These are phyloP conservation scores for Botrytis cinerea DNA, from an alignment of 2,329 filamentous ascomycete species.

Conservation along the genomic window DNA sequence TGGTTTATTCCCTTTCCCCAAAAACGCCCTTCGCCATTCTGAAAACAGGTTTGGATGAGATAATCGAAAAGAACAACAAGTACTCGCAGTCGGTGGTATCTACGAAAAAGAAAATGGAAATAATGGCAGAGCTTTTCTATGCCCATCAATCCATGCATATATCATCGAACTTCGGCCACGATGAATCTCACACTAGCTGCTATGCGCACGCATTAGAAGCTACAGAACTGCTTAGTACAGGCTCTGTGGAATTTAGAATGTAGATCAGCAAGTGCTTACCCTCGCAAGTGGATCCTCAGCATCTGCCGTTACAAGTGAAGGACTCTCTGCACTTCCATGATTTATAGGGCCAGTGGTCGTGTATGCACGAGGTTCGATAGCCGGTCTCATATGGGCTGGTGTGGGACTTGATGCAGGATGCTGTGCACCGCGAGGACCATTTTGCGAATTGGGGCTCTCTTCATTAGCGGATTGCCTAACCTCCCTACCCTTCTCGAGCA, in stretches of 20 bases:
- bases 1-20: slow-evolving; percentile 17
- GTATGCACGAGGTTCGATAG: slow-evolving; percentile 63
- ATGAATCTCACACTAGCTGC: slow-evolving; percentile 29
- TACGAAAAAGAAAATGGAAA: slow-evolving; percentile 25
- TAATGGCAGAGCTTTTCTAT: slow-evolving; percentile 15
- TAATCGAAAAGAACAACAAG: slow-evolving; percentile 21
- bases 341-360: slow-evolving; percentile 66
- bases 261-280: slow-evolving; percentile 34
- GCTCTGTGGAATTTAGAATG: slow-evolving; percentile 19
- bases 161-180: slow-evolving; percentile 7
- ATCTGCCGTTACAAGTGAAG: slow-evolving; percentile 60
- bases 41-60: slow-evolving; percentile 20
- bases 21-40: slow-evolving; percentile 23
- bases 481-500: slow-evolving; percentile 76
- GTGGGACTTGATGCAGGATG: slow-evolving; percentile 29
- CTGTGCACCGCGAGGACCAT: slow-evolving; percentile 26
- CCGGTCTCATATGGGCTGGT: slow-evolving; percentile 47
- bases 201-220: slow-evolving; percentile 43
- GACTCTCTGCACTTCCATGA: slow-evolving; percentile 60
- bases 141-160: slow-evolving; percentile 17
- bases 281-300: slow-evolving; percentile 53
- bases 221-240: slow-evolving; percentile 32
- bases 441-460: slow-evolving; percentile 33
- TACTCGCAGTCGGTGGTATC: slow-evolving; percentile 26
- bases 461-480: slow-evolving; percentile 44